These are phyloP conservation scores for Cercospora janseana DNA, from an alignment of 2,329 filamentous ascomycete species.

Conservation along the genomic window DNA sequence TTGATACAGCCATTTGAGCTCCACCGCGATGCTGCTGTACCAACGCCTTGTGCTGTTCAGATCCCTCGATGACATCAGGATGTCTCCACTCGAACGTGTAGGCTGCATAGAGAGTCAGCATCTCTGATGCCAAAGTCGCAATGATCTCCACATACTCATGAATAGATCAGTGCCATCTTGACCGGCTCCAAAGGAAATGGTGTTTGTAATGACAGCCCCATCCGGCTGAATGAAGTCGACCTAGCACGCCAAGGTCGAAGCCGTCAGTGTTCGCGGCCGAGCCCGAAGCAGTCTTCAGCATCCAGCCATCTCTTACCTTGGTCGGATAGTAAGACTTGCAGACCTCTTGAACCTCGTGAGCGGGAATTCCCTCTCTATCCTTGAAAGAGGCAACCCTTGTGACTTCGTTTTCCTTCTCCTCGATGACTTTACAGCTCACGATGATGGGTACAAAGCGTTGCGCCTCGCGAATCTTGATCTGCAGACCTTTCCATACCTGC, in stretches of 20 bases:
- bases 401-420: slow-evolving; percentile 40
- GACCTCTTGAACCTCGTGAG: slow-evolving; percentile 39
- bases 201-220: slow-evolving; percentile 47
- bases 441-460: slow-evolving; percentile 50
- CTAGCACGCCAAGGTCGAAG: slow-evolving; percentile 27
- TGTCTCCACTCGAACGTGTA: slow-evolving; percentile 48
- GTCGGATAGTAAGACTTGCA: slow-evolving; percentile 41
- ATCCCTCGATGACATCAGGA: slow-evolving; percentile 39
- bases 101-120: slow-evolving; percentile 19
- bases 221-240: slow-evolving; percentile 48
- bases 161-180: slow-evolving; percentile 38
- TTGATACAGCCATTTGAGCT: slow-evolving; percentile 46
- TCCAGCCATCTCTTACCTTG: slow-evolving; percentile 37
- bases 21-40: slow-evolving; percentile 32
- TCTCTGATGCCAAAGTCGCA: background rate
- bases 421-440: slow-evolving; percentile 41
- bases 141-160: slow-evolving; percentile 36
- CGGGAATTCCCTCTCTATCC: slow-evolving; percentile 33
- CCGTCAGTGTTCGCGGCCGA: slow-evolving; percentile 3
- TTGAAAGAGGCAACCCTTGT: slow-evolving; percentile 44
- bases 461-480: slow-evolving; percentile 47
- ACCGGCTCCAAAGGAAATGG: slow-evolving; percentile 42
- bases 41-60: slow-evolving; percentile 36
- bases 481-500: slow-evolving; percentile 46
- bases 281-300: background rate